phyloP scores from a whole-genome alignment of 2,329 filamentous ascomycete genomes.

The Penicillium hesseltinei region DNA sequence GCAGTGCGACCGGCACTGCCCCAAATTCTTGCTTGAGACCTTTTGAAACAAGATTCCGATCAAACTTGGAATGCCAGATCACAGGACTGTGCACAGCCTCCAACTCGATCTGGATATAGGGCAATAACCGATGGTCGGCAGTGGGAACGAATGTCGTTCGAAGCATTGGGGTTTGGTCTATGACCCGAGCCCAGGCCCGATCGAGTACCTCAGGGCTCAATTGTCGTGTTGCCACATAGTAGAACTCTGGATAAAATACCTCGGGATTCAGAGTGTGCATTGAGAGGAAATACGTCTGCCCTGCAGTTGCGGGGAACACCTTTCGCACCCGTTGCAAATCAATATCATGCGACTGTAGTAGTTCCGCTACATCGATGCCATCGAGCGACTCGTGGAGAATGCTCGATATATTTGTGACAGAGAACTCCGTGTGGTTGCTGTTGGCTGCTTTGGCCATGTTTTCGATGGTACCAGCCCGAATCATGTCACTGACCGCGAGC shows the following conservation, averaged over 20 bases:
- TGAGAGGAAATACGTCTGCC: slow-evolving; percentile 78
- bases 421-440: slow-evolving; percentile 12
- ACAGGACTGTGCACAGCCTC: slow-evolving; percentile 40
- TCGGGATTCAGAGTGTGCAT: slow-evolving; percentile 62
- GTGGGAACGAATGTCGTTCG: slow-evolving; percentile 66
- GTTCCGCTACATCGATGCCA: slow-evolving; percentile 37
- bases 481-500: slow-evolving; percentile 68
- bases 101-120: slow-evolving; percentile 64
- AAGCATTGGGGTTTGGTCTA: slow-evolving; percentile 60
- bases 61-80: slow-evolving; percentile 22
- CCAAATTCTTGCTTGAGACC: slow-evolving; percentile 16
- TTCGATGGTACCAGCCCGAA: slow-evolving; percentile 63
- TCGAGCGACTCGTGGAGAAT: slow-evolving; percentile 33
- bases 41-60: slow-evolving; percentile 14
- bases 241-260: slow-evolving; percentile 73
- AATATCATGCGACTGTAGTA: slow-evolving; percentile 48
- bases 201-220: slow-evolving; percentile 47
- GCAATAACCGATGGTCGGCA: slow-evolving; percentile 38
- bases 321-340: slow-evolving; percentile 50
- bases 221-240: slow-evolving; percentile 52
- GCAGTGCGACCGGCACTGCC: slow-evolving; percentile 34
- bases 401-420: slow-evolving; percentile 17
- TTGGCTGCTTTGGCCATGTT: slow-evolving; percentile 56
- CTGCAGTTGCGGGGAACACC: slow-evolving; percentile 68
- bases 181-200: slow-evolving; percentile 61